Conservation (phyloP, 176 grass and related monocot genomes). For the Canna indica region DNA sequence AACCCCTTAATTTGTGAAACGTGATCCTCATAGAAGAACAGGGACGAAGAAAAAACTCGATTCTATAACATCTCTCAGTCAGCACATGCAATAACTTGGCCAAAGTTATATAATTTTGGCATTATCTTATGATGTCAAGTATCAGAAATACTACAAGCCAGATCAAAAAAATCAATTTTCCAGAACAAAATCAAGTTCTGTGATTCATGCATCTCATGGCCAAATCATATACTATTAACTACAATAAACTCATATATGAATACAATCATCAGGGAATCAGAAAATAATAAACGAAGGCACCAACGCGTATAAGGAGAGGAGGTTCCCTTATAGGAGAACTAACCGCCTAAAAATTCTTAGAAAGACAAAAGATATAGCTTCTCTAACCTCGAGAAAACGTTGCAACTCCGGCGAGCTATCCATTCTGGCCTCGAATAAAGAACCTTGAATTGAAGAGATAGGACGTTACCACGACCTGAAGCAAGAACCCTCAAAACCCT, state of each 20-base stretch:
- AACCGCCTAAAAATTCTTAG: neutral
- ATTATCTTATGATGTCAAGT: neutral
- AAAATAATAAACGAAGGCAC: neutral
- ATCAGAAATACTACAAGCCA: neutral
- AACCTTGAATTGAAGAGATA: neutral
- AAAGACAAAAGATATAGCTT: too few species aligned
- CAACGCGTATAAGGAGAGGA: too few species aligned
- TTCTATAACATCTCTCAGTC: too few species aligned
- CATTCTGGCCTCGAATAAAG: neutral
- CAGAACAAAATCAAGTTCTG: neutral
- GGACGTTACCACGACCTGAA: neutral
- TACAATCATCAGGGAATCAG: neutral
- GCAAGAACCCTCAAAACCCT: neutral
- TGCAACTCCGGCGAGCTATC: constrained; percentile 5
- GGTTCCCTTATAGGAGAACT: neutral
- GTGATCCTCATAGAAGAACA: neutral
- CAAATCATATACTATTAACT: neutral
- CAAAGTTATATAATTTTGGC: too few species aligned
- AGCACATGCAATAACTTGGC: too few species aligned
- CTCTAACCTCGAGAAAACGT: constrained; percentile 4
- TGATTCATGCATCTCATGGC: neutral
- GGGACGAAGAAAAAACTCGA: too few species aligned
- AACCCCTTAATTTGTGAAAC: neutral
- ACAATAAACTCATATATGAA: neutral
- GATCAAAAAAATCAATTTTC: neutral